Conservation (phyloP, 2,329 filamentous ascomycete species). For the Aspergillus pseudoterreus region DNA sequence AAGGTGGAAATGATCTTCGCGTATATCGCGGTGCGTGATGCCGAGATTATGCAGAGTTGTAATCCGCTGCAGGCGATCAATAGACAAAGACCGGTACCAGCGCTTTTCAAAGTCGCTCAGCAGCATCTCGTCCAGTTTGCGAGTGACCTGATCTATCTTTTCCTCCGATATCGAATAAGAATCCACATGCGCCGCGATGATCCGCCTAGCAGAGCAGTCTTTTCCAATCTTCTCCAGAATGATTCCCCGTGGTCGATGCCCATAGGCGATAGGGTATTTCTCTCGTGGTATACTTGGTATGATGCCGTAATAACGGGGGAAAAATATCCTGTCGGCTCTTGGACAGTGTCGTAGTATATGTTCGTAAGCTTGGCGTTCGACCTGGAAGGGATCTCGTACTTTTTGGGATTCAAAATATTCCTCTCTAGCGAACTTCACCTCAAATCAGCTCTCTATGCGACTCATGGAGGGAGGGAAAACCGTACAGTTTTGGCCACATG, state of each 20-base stretch:
- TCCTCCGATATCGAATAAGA: not conserved
- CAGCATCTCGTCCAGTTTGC: not conserved
- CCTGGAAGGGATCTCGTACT: conserved; percentile 5
- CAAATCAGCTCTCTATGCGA: not conserved
- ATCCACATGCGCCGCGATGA: not conserved
- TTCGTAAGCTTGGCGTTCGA: conserved; percentile 6
- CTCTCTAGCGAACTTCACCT: not conserved
- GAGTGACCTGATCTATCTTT: not conserved
- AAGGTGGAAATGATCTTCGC: conserved; percentile 14
- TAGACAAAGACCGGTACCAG: conserved; percentile 10
- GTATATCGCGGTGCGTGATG: conserved; percentile 12
- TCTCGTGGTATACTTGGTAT: conserved; percentile 4
- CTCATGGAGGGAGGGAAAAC: not conserved
- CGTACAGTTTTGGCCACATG: conserved; percentile 6
- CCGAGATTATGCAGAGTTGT: conserved; percentile 9
- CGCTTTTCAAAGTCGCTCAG: conserved; percentile 9
- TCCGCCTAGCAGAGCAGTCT: not conserved
- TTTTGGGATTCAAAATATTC: conserved; percentile 3
- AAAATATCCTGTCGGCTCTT: not conserved
- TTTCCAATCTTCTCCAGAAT: conserved; percentile 1
- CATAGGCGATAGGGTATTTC: conserved; percentile 3
- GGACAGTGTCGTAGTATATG: conserved; percentile 6
- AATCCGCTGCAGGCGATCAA: conserved; percentile 11
- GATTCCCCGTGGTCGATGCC: conserved; percentile 1
- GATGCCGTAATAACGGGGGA: conserved; percentile 6